Base-by-base conservation (phyloP, 2,329 filamentous ascomycete species). In the Albifimbria verrucaria region DNA sequence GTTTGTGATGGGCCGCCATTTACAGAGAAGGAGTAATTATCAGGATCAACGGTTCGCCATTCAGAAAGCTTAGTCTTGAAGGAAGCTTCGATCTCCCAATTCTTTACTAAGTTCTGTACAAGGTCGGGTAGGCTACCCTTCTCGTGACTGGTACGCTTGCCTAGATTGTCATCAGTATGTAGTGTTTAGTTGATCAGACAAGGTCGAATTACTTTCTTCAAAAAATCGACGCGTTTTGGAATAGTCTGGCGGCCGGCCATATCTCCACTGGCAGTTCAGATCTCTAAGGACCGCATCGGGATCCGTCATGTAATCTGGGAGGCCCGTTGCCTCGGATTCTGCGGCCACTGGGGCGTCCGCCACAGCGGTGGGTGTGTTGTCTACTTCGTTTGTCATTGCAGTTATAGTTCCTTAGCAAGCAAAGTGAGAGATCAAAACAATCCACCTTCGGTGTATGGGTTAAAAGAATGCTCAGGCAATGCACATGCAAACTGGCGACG, bases 21-120 rank as follows among this genome's bases (percentile, higher is more conserved):
- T 67, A 88, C 79, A 23, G 82, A 77, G 62, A 88, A 87, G 3
- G 72, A 77, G 72, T 88, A 88, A 25, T 77, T 78, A 7, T 71
- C 64, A 4, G 71, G 74, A 65, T 87, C 82, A 59, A 88, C 77
- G 2, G 86, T 88, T 45, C 85, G 78, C 85, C 85, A 88, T 68
- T 88, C 82, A 3, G 70, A 60, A 10, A 87, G 73, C 17, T 74
- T 62, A 7, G 77, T 77, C 70, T 88, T 88, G 78, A 86, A 87
- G 0, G 82, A 87, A 1, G 86, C 86, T 66, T 88, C 85, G 49
- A 88, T 80, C 67, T 88, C 85, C 86, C 85, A 88, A 66, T 88
- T 88, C 72, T 88, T 88, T 63, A 88, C 85, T 2, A 88, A 77
- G 63, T 88, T 88, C 65, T 88, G 80, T 39, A 88, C 84, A 4